Evolutionary conservation across 805 yeast genomes (phyloP).

Genomic region (Pichia californica): DNA sequence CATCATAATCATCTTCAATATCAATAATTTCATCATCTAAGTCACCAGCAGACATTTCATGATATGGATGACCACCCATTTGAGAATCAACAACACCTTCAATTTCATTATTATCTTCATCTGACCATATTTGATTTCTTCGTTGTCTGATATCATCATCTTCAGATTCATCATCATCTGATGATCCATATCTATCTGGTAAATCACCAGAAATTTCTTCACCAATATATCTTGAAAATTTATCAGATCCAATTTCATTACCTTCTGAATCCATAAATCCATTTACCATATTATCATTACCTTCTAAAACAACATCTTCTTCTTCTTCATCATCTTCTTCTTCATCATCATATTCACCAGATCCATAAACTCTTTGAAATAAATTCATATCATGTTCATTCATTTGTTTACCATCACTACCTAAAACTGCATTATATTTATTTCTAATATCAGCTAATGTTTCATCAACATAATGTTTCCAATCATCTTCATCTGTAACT

Average conservation of each 20-base stretch:
- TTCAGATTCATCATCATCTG: constrained; percentile 55
- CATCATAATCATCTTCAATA: constrained; percentile 14
- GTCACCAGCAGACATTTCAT: constrained; percentile 27
- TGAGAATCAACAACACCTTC: constrained; percentile 20
- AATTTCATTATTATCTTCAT: constrained; percentile 5
- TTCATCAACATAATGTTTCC: constrained; percentile 63
- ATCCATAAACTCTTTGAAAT: constrained; percentile 24
- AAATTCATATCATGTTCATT: constrained; percentile 31
- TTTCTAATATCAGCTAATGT: constrained; percentile 84
- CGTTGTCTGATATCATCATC: constrained; percentile 33
- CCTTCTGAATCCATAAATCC: constrained; percentile 23
- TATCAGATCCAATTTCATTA: constrained; percentile 34
- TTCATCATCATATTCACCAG: constrained; percentile 22
- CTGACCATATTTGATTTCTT: constrained; percentile 5
- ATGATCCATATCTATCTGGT: constrained; percentile 42
- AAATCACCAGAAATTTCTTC: constrained; percentile 58
- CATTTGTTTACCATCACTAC: constrained; percentile 39
- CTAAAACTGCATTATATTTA: constrained; percentile 88
- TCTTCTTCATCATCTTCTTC: constrained; percentile 18
- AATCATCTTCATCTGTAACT: constrained; percentile 23
- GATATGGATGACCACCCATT: constrained; percentile 31
- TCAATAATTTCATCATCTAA: constrained; percentile 48
- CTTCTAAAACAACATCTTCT: constrained; percentile 17
- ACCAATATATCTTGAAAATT: constrained; percentile 68
- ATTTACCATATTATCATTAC: constrained; percentile 10